These are phyloP conservation scores for Aspergillus incahuasiensis DNA, from an alignment of 495 filamentous ascomycete species.

Conservation along the genomic window DNA sequence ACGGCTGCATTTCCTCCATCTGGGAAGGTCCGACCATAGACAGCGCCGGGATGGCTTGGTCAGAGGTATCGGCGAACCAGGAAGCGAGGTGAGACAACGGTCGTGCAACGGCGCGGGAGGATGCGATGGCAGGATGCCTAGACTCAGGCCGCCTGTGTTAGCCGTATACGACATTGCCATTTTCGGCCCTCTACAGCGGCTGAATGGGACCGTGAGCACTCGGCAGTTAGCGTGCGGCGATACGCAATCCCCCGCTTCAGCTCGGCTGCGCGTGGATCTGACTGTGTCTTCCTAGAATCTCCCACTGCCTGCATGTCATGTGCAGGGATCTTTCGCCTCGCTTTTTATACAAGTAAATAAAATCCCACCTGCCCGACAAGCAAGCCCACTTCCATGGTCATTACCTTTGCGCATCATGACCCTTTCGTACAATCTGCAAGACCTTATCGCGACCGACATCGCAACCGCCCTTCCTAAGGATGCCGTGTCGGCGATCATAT, in stretches of 20 bases:
- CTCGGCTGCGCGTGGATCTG: background rate
- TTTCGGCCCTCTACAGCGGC: background rate
- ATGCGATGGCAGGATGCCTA: background rate
- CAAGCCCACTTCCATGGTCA: background rate
- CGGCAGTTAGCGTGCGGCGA: background rate
- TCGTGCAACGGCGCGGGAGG: too few relatives aligned
- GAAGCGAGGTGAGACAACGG: background rate
- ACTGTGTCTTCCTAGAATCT: background rate
- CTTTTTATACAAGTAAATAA: background rate
- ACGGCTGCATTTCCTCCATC: background rate
- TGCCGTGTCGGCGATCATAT: slow-evolving; percentile 25
- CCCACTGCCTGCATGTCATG: background rate
- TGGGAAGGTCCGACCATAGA: background rate
- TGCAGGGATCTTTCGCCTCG: background rate
- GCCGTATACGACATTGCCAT: background rate
- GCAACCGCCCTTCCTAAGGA: slow-evolving; percentile 21
- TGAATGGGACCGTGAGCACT: background rate
- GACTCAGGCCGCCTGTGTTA: background rate
- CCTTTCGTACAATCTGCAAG: slow-evolving; percentile 5
- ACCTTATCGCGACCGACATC: slow-evolving; percentile 30
- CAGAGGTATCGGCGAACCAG: background rate
- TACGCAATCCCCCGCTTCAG: background rate
- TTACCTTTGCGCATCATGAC: background rate
- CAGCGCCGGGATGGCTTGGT: background rate
- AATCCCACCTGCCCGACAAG: background rate